Evolutionary conservation across 768 basidiomycete genomes (phyloP).

Genomic region (Pilatotrama ljubarskyi): DNA sequence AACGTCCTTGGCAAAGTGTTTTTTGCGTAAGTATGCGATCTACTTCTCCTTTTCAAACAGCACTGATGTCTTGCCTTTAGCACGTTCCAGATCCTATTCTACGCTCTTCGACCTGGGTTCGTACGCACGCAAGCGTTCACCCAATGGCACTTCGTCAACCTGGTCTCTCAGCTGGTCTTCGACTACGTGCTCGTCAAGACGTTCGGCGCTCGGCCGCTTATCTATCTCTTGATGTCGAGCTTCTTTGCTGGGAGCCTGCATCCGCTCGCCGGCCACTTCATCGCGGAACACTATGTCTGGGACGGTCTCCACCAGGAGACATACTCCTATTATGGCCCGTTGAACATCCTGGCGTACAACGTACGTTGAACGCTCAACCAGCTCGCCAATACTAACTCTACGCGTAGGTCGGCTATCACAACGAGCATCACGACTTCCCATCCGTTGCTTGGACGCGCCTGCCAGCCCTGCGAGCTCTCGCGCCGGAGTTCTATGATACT

Average conservation of each 20-base stretch:
- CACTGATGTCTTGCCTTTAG: conserved; percentile 39
- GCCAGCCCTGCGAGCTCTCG: conserved; percentile 76
- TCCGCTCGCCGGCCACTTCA: conserved; percentile 96
- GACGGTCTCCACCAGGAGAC: conserved; percentile 93
- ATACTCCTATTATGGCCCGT: conserved; percentile 91
- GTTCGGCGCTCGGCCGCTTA: conserved; percentile 50
- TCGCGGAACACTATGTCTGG: conserved; percentile 96
- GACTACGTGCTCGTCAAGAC: conserved; percentile 64
- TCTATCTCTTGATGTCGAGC: conserved; percentile 85
- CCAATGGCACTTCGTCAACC: conserved; percentile 82
- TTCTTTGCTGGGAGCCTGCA: conserved; percentile 98
- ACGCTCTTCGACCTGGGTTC: conserved; percentile 93
- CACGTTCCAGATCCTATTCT: conserved; percentile 97
- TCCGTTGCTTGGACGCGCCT: conserved; percentile 94
- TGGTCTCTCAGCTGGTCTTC: conserved; percentile 66
- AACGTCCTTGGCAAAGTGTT: conserved; percentile 98
- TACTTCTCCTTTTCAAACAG: no score
- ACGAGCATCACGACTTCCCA: conserved; percentile 99
- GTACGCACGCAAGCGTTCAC: conserved; percentile 82
- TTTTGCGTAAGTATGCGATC: conserved; percentile 72
- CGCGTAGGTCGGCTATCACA: conserved; percentile 91
- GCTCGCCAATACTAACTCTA: not conserved
- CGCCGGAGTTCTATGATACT: conserved; percentile 89
- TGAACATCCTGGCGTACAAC: conserved; percentile 92
- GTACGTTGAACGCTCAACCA: no score